Evolutionary conservation across 441 rosid species (phyloP).

Genomic region (Populus hybrid): DNA sequence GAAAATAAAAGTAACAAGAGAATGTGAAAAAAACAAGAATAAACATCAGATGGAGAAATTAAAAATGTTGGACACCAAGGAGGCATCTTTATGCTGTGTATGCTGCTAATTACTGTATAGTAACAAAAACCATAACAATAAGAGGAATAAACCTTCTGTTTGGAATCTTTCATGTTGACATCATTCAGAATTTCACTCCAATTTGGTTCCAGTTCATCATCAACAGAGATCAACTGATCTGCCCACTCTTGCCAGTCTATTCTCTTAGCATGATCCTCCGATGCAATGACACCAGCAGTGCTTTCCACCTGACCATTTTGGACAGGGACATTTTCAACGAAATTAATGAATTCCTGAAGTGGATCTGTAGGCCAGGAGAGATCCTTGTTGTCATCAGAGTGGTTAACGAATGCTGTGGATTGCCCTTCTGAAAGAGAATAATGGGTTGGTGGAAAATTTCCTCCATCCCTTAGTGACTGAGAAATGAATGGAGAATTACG

Average conservation of each 20-base stretch:
- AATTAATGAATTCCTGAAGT: slow-evolving; percentile 46
- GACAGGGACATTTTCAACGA: slow-evolving; percentile 41
- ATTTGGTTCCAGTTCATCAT: slow-evolving; percentile 54
- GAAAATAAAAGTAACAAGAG: not conserved
- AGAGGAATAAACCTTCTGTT: slow-evolving; percentile 48
- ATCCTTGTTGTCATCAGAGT: slow-evolving; percentile 41
- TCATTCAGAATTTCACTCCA: slow-evolving; percentile 69
- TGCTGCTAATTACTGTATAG: not conserved
- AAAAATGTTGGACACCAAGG: not conserved
- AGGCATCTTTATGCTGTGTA: not conserved
- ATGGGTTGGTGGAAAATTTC: slow-evolving; percentile 22
- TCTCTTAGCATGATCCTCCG: slow-evolving; percentile 41
- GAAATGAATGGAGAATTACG: slow-evolving; percentile 45
- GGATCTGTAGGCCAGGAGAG: slow-evolving; percentile 49
- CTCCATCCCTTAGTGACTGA: slow-evolving; percentile 32
- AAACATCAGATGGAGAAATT: not conserved
- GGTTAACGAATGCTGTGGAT: slow-evolving; percentile 27
- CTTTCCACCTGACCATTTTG: slow-evolving; percentile 46
- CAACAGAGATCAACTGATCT: slow-evolving; percentile 55
- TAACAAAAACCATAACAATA: not conserved
- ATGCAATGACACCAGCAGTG: slow-evolving; percentile 34
- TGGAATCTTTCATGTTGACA: slow-evolving; percentile 37
- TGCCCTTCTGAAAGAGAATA: slow-evolving; percentile 37
- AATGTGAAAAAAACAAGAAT: not conserved
- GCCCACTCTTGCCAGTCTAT: slow-evolving; percentile 75